Conservation (phyloP, 73 alveolate species). For the Paramecium biaurelia region DNA sequence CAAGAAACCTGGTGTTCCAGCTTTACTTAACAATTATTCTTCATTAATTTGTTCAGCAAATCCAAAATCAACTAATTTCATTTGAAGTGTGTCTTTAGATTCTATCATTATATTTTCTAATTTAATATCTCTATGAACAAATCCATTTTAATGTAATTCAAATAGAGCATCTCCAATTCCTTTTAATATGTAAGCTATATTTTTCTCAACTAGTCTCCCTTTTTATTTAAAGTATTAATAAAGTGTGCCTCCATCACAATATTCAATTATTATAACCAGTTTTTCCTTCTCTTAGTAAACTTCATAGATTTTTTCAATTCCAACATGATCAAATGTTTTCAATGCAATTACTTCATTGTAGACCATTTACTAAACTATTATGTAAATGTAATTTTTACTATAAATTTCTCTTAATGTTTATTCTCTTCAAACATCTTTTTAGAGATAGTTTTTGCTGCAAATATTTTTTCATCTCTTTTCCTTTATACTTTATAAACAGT, state of each 20-base stretch:
- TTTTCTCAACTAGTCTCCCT: neutral
- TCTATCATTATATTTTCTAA: constrained; percentile 63
- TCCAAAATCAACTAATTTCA: constrained; percentile 64
- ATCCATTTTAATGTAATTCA: constrained; percentile 12
- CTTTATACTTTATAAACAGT: constrained; percentile 13
- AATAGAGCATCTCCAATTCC: neutral
- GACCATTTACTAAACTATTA: constrained; percentile 28
- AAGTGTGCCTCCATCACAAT: constrained; percentile 27
- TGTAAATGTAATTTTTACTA: neutral
- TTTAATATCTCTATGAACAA: constrained; percentile 65
- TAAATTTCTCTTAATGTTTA: constrained; percentile 32
- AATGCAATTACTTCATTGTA: constrained; percentile 82
- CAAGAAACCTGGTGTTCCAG: constrained; percentile 66
- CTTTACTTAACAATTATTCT: neutral
- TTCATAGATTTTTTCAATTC: constrained; percentile 86
- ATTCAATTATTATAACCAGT: constrained; percentile 89
- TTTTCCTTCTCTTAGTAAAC: constrained; percentile 84
- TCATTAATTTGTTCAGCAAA: constrained; percentile 60
- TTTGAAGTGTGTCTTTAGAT: neutral
- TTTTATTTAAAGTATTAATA: neutral
- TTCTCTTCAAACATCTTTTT: neutral
- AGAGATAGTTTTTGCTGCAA: constrained; percentile 12
- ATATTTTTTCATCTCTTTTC: neutral
- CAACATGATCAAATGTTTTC: constrained; percentile 86
- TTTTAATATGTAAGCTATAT: neutral